A percentile compares a stretch with the other conserved stretches of the same genome.
phyloP scores from a whole-genome alignment of 495 filamentous ascomycete species.

The Trichoderma reesei region DNA sequence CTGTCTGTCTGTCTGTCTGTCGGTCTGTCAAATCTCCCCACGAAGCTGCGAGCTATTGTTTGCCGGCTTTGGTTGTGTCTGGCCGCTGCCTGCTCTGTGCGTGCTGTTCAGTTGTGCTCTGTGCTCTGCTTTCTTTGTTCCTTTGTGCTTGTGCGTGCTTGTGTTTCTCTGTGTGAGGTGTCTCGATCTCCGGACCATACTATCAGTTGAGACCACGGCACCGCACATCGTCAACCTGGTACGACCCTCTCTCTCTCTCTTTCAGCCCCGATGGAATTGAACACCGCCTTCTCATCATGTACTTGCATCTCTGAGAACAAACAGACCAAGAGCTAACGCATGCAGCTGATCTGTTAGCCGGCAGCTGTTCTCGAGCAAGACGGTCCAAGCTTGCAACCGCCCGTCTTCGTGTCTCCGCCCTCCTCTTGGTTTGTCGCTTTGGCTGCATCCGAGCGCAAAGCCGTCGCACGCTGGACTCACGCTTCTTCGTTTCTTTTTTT shows the following conservation, averaged over 20 bases:
- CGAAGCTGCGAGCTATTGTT: background rate
- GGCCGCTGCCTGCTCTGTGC: background rate
- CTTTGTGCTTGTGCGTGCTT: background rate
- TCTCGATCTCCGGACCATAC: no score
- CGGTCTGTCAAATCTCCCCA: slow-evolving; percentile 1
- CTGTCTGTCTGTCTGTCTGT: background rate
- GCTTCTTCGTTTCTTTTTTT: background rate
- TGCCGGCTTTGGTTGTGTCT: background rate
- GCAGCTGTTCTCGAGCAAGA: background rate
- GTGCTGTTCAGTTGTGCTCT: no score
- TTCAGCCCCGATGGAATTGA: no score
- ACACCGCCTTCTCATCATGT: no score
- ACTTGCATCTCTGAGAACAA: background rate
- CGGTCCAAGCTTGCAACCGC: background rate
- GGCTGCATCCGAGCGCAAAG: background rate
- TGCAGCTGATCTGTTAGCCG: background rate
- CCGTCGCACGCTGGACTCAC: background rate
- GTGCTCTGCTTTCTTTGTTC: background rate
- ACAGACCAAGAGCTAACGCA: background rate
- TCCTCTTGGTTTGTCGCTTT: background rate
- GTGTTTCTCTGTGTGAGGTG: no score
- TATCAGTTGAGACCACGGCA: no score
- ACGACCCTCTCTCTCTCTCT: no score
- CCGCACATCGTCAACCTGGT: no score
- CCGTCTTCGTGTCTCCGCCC: background rate